These are phyloP conservation scores for Marchantia polymorpha DNA, from an alignment of 225 moss, liverwort and hornwort genomes.

Conservation along the genomic window DNA sequence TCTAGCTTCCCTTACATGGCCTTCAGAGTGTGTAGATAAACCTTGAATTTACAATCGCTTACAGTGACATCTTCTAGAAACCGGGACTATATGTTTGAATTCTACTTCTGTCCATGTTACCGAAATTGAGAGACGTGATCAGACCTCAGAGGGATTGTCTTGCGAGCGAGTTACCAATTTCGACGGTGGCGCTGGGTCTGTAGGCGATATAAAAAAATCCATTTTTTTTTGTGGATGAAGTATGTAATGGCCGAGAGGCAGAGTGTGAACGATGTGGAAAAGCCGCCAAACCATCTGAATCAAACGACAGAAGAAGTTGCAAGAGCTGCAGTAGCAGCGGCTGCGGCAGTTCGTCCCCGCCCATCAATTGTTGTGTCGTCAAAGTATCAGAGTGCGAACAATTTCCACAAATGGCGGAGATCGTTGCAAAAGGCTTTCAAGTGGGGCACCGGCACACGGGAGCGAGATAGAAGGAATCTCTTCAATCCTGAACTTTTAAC, in stretches of 20 bases:
- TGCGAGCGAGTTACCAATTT: background rate
- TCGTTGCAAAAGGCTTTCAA: slow-evolving; percentile 80
- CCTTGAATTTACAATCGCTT: background rate
- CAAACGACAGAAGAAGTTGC: slow-evolving; percentile 98
- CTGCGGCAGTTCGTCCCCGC: slow-evolving; percentile 88
- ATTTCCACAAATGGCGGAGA: slow-evolving; percentile 67
- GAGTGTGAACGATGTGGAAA: slow-evolving; percentile 52
- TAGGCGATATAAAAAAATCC: background rate
- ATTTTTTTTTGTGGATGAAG: slow-evolving; percentile 54
- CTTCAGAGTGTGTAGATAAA: slow-evolving; percentile 4
- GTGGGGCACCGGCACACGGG: slow-evolving; percentile 70
- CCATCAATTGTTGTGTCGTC: slow-evolving; percentile 95
- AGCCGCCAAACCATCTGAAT: slow-evolving; percentile 57
- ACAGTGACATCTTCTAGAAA: background rate
- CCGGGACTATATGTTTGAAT: background rate
- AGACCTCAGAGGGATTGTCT: background rate
- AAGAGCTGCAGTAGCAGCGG: slow-evolving; percentile 88
- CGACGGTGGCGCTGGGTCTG: slow-evolving; percentile 10
- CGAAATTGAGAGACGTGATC: background rate
- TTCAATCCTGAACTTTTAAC: slow-evolving; percentile 95
- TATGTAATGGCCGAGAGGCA: slow-evolving; percentile 92
- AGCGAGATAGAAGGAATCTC: slow-evolving; percentile 65
- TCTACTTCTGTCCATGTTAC: background rate
- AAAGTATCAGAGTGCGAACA: slow-evolving; percentile 64
- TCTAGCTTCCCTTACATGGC: slow-evolving; percentile 4